A percentile compares a stretch with the other conserved stretches of the same genome.
Evolutionary conservation across 306 rosid species (phyloP).

Genomic region (Casuarina cunninghamiana): DNA sequence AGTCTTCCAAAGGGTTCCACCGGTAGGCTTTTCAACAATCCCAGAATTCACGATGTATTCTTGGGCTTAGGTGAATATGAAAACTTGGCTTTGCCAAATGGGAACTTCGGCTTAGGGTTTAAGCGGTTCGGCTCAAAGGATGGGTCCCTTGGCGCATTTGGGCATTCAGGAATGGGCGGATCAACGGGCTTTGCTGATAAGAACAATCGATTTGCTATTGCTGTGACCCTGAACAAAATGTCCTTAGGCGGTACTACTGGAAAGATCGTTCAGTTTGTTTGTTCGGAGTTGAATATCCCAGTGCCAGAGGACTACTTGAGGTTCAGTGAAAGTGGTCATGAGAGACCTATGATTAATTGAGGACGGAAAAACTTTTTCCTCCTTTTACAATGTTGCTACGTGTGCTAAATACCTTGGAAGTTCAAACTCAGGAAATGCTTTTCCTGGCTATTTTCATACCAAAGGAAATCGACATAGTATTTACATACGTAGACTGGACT

Average conservation of each 20-base stretch:
- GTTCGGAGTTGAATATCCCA: constrained; percentile 88
- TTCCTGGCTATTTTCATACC: background rate
- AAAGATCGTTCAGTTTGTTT: constrained; percentile 63
- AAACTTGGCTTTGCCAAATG: constrained; percentile 51
- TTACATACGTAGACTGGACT: no score
- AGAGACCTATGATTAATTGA: constrained; percentile 71
- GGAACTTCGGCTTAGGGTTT: constrained; percentile 81
- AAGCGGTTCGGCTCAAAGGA: constrained; percentile 58
- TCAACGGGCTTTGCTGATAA: constrained; percentile 79
- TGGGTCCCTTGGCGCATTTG: constrained; percentile 67
- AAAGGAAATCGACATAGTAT: no score
- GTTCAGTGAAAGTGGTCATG: constrained; percentile 28
- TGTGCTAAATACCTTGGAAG: background rate
- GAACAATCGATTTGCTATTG: constrained; percentile 67
- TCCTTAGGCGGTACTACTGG: constrained; percentile 69
- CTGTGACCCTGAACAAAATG: constrained; percentile 87
- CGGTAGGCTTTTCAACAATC: constrained; percentile 51
- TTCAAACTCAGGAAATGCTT: background rate
- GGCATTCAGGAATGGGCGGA: constrained; percentile 98
- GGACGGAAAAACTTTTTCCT: constrained; percentile 17
- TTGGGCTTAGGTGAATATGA: constrained; percentile 68
- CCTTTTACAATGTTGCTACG: constrained; percentile 14
- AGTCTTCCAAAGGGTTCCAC: constrained; percentile 22
- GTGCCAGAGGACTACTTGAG: constrained; percentile 62
- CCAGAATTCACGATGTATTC: constrained; percentile 76